phyloP scores from a whole-genome alignment of 495 filamentous ascomycete genomes.

The Penicillium mononematosum region DNA sequence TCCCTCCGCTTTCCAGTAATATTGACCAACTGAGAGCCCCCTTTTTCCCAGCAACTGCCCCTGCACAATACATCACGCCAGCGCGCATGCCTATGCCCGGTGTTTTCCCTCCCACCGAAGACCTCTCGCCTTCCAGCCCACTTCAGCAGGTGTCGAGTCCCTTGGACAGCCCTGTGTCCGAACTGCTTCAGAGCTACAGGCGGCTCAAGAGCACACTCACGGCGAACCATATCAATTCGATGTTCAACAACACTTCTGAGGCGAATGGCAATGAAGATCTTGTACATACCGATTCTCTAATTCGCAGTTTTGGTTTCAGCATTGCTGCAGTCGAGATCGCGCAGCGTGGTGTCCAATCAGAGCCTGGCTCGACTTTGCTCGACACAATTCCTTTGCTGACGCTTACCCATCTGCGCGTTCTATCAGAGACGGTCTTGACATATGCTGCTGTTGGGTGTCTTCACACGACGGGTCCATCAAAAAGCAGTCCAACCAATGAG shows the following conservation, averaged over 20 bases:
- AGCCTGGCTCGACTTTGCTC: slow-evolving; percentile 72
- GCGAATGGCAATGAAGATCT: slow-evolving; percentile 49
- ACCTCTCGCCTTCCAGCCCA: slow-evolving; percentile 31
- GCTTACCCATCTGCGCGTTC: slow-evolving; percentile 83
- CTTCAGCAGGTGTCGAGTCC: slow-evolving; percentile 37
- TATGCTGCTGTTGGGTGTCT: slow-evolving; percentile 77
- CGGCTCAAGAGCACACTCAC: slow-evolving; percentile 75
- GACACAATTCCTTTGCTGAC: slow-evolving; percentile 79
- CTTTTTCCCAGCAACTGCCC: slow-evolving; percentile 28
- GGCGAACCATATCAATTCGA: slow-evolving; percentile 63
- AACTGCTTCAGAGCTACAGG: slow-evolving; percentile 77
- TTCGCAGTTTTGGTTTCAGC: slow-evolving; percentile 76
- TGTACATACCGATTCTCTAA: slow-evolving; percentile 64
- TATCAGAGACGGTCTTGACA: slow-evolving; percentile 83
- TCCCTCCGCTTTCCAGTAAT: slow-evolving; percentile 58
- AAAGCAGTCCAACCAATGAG: slow-evolving; percentile 60
- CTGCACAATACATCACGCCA: slow-evolving; percentile 27
- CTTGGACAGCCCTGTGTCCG: slow-evolving; percentile 52
- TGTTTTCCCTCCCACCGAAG: slow-evolving; percentile 42
- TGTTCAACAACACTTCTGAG: slow-evolving; percentile 44
- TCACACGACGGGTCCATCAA: slow-evolving; percentile 50
- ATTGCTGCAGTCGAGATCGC: slow-evolving; percentile 89
- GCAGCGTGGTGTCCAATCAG: slow-evolving; percentile 79
- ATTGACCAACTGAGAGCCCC: slow-evolving; percentile 48
- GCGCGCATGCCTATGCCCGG: slow-evolving; percentile 49